A percentile compares a stretch with the other conserved stretches of the same genome.
These are phyloP conservation scores for Suillus occidentalis DNA, from an alignment of 768 basidiomycete species.

Conservation along the genomic window DNA sequence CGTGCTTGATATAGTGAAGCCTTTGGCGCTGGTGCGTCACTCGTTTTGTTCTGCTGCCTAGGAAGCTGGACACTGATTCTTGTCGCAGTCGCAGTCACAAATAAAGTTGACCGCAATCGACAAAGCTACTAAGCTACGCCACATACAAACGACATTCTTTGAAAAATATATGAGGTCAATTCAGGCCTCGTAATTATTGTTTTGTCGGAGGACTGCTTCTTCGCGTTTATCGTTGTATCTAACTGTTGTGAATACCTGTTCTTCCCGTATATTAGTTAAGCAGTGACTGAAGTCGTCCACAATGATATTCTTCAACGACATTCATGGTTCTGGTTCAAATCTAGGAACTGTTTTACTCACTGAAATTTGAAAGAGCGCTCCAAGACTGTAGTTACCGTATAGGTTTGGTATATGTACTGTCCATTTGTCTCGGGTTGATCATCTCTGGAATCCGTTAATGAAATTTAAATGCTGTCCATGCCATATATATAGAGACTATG, in stretches of 20 bases:
- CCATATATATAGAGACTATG: too few relatives aligned
- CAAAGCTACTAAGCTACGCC: slow-evolving; percentile 58
- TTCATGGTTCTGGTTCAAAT: background rate
- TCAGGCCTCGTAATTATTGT: slow-evolving; percentile 28
- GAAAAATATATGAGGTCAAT: slow-evolving; percentile 66
- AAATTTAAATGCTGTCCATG: too few relatives aligned
- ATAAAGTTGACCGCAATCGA: slow-evolving; percentile 48
- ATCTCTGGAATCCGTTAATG: too few relatives aligned
- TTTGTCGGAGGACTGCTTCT: background rate
- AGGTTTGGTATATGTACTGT: too few relatives aligned
- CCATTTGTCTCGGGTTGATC: too few relatives aligned
- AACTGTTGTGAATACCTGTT: background rate
- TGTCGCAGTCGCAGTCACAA: slow-evolving; percentile 39
- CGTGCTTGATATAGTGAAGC: slow-evolving; percentile 58
- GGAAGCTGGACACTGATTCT: background rate
- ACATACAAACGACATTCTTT: slow-evolving; percentile 63
- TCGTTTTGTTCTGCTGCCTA: slow-evolving; percentile 6
- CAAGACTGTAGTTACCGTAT: background rate
- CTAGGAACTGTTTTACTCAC: background rate
- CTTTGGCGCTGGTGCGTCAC: slow-evolving; percentile 57
- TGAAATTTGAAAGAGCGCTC: background rate
- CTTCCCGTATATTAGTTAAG: background rate
- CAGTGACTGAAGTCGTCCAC: background rate
- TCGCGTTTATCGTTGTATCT: slow-evolving; percentile 1
- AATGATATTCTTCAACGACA: background rate